Evolutionary conservation across 2,329 filamentous ascomycete species (phyloP), one percentile per base, ranked within the genome.

Genomic region (Fusarium beomiforme): DNA sequence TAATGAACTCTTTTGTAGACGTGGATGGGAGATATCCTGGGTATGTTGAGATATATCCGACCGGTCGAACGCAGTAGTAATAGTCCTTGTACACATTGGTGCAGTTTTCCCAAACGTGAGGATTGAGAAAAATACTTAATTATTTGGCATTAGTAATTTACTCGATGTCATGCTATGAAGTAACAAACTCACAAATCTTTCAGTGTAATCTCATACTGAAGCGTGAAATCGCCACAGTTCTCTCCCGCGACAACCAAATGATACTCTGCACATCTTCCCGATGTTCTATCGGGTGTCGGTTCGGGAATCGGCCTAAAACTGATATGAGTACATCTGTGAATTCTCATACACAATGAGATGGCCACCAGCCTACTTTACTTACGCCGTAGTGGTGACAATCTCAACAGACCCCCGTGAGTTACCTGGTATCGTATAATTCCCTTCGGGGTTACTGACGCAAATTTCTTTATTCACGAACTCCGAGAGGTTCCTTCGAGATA

Each of bases 11-110:
- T n/a, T 41, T n/a, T 41, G n/a, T n/a, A 41, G 21, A 19, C 21
- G 37, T 41, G 13, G 37, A 21, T 19, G 37, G 37, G 21, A 41
- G 37, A 41, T 41, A 41, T 14, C 37, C 37, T 21, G 37, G 37
- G 21, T 41, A 41, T 1, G 37, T 21, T 11, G 37, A 41, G 37
- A 41, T 53, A 34, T 44, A 44, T 23, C 65, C 60, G 3, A 65
- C 55, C 9, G 65, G 55, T n/a, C 36, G 42, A 6, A 68, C 50
- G 17, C 60, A 68, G 44, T 68, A 68, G 49, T 56, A 37, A 26
- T 55, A 42, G 60, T 53, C 60, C 14, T 47, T 39, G 31, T 42
- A 68, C 8, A 68, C 37, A 39, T 68, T 68, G 34, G 60, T 64
- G 61, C 60, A 68, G 39, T 64, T 61, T 5, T 50, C 33, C 49